Evolutionary conservation across 106 monocot species (phyloP).

Genomic region (Dendrobium huoshanense): DNA sequence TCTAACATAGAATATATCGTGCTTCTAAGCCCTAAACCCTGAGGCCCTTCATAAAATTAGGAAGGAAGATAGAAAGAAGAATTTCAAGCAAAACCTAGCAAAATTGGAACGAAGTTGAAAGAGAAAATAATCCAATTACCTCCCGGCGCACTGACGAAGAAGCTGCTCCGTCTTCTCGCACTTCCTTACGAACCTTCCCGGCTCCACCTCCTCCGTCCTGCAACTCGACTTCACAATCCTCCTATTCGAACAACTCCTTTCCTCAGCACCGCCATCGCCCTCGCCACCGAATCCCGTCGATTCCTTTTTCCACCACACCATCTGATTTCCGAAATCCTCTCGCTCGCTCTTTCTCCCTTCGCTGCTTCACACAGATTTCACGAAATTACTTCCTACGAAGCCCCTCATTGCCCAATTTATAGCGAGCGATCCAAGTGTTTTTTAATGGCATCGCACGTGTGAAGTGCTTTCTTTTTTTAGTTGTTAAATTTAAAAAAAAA

Average conservation of each 20-base stretch:
- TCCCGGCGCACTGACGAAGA: slow-evolving; percentile 16
- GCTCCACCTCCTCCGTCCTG: slow-evolving; percentile 26
- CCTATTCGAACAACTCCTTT: slow-evolving; percentile 14
- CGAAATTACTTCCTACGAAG: not conserved
- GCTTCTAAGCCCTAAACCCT: not conserved
- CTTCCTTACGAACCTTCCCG: slow-evolving; percentile 21
- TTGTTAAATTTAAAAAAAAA: no score
- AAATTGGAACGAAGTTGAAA: not conserved
- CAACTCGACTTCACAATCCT: slow-evolving; percentile 26
- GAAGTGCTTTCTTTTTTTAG: no score
- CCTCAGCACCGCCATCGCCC: not conserved
- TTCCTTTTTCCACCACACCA: not conserved
- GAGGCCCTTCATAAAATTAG: not conserved
- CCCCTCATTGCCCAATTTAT: no score
- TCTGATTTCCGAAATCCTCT: not conserved
- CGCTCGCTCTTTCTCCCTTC: not conserved
- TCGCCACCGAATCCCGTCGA: not conserved
- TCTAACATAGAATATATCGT: not conserved
- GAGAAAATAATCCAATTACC: slow-evolving; percentile 6
- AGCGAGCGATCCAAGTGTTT: no score
- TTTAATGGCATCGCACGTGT: no score
- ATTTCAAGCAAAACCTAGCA: not conserved
- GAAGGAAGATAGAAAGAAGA: not conserved
- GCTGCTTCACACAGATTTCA: no score
- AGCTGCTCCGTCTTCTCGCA: slow-evolving; percentile 25